Evolutionary conservation across 2,329 filamentous ascomycete species (phyloP).

Genomic region (Talaromyces pinophilus): DNA sequence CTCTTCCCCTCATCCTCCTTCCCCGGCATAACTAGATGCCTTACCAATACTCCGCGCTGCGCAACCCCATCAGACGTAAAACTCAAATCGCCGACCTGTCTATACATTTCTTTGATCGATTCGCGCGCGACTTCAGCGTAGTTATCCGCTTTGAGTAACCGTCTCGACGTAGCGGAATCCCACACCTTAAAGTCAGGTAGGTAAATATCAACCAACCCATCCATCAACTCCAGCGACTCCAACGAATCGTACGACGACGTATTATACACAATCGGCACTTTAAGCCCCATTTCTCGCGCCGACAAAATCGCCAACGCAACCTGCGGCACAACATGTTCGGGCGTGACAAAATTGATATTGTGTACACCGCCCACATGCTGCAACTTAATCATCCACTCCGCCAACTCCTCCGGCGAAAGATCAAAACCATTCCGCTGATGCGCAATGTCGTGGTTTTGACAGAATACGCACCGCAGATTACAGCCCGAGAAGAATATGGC

Average conservation of each 20-base stretch:
- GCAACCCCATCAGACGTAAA: constrained; percentile 81
- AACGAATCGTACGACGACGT: constrained; percentile 78
- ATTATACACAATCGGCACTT: constrained; percentile 78
- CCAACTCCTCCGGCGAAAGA: constrained; percentile 74
- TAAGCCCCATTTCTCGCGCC: constrained; percentile 68
- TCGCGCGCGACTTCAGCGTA: constrained; percentile 72
- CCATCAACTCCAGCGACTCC: constrained; percentile 69
- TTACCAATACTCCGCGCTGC: constrained; percentile 71
- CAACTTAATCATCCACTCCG: constrained; percentile 79
- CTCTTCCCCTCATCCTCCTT: constrained; percentile 70
- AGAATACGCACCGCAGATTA: constrained; percentile 71
- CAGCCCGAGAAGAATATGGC: constrained; percentile 80
- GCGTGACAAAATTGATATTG: constrained; percentile 86
- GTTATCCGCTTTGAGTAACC: constrained; percentile 75
- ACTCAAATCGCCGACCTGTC: constrained; percentile 77
- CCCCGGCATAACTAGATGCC: constrained; percentile 84
- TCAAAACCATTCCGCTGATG: constrained; percentile 81
- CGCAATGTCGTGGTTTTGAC: constrained; percentile 81
- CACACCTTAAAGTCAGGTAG: constrained; percentile 88
- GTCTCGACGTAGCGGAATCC: constrained; percentile 64
- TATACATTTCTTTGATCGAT: constrained; percentile 77
- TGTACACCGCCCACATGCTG: constrained; percentile 79
- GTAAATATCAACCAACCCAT: constrained; percentile 82
- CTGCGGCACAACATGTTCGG: constrained; percentile 83
- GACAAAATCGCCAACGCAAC: constrained; percentile 75